Conservation (phyloP, 2,329 filamentous ascomycete genomes). For the Cercospora zeina region DNA sequence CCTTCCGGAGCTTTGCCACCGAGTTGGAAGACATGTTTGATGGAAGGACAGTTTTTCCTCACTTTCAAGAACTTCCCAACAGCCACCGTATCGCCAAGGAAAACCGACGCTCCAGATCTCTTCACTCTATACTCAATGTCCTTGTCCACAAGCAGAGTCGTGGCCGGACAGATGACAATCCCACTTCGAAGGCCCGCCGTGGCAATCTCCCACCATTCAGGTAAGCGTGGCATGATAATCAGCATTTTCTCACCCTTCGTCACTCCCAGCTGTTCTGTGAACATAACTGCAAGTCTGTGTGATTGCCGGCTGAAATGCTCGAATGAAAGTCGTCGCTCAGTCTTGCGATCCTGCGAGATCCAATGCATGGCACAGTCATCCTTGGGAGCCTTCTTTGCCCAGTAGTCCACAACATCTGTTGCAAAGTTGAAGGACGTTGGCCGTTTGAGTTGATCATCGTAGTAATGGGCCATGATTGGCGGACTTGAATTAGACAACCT, state of each 20-base stretch:
- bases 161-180: slow-evolving; percentile 44
- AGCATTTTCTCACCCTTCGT: slow-evolving; percentile 42
- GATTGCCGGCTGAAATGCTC: slow-evolving; percentile 43
- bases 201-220: slow-evolving; percentile 47
- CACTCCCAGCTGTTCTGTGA: slow-evolving; percentile 39
- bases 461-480: slow-evolving; percentile 35
- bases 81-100: slow-evolving; percentile 43
- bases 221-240: slow-evolving; percentile 43
- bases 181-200: slow-evolving; percentile 42
- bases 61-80: slow-evolving; percentile 42
- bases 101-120: slow-evolving; percentile 41
- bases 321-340: slow-evolving; percentile 39
- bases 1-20: slow-evolving; percentile 29
- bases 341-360: slow-evolving; percentile 41
- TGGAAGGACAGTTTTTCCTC: slow-evolving; percentile 36
- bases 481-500: neutral
- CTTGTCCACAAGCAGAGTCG: slow-evolving; percentile 43
- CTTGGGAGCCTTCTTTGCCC: slow-evolving; percentile 38
- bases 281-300: slow-evolving; percentile 42
- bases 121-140: slow-evolving; percentile 45
- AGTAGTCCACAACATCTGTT: slow-evolving; percentile 45
- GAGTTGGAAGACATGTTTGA: slow-evolving; percentile 42
- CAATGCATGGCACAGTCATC: slow-evolving; percentile 43
- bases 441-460: slow-evolving; percentile 28
- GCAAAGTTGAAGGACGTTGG: slow-evolving; percentile 45